A percentile compares a stretch with the other conserved stretches of the same genome.
phyloP scores from a whole-genome alignment of 805 yeast genomes.

The Lipomyces yamanashiensis region DNA sequence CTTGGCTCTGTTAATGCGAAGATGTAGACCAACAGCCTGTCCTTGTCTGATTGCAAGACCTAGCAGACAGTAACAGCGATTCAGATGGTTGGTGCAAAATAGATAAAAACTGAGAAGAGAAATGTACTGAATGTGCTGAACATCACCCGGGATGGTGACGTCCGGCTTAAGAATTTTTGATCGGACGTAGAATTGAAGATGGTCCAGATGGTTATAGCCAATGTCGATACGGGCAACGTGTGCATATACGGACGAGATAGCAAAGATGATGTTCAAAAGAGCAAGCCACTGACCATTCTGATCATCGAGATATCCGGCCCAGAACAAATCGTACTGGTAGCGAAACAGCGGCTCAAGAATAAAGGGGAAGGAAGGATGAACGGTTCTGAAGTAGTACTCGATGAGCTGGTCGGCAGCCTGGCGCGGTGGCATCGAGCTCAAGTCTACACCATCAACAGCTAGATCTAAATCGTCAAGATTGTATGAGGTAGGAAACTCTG shows the following conservation, averaged over 20 bases:
- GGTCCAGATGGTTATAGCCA: constrained; percentile 21
- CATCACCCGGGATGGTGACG: constrained; percentile 25
- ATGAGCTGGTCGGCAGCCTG: constrained; percentile 21
- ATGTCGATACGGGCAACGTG: constrained; percentile 4
- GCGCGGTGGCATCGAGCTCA: constrained; percentile 22
- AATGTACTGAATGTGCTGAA: constrained; percentile 28
- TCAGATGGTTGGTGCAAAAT: constrained; percentile 22
- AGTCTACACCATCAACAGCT: constrained; percentile 22
- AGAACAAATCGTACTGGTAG: constrained; percentile 24
- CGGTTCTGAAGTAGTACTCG: constrained; percentile 26
- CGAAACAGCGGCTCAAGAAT: constrained; percentile 29
- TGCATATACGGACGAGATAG: constrained; percentile 20
- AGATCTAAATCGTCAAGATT: constrained; percentile 28
- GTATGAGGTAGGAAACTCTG: constrained; percentile 21
- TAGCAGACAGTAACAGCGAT: constrained; percentile 24
- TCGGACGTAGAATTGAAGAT: constrained; percentile 26
- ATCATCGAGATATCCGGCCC: constrained; percentile 27
- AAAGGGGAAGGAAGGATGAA: constrained; percentile 32
- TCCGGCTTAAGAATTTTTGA: constrained; percentile 28
- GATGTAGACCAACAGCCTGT: constrained; percentile 29
- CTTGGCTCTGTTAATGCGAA: constrained; percentile 13
- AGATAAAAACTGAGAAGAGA: constrained; percentile 26
- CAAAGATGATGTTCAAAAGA: constrained; percentile 24
- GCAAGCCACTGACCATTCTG: constrained; percentile 27
- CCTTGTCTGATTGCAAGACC: constrained; percentile 30